phyloP scores from a whole-genome alignment of 345 rosid species.

The Angophora floribunda region DNA sequence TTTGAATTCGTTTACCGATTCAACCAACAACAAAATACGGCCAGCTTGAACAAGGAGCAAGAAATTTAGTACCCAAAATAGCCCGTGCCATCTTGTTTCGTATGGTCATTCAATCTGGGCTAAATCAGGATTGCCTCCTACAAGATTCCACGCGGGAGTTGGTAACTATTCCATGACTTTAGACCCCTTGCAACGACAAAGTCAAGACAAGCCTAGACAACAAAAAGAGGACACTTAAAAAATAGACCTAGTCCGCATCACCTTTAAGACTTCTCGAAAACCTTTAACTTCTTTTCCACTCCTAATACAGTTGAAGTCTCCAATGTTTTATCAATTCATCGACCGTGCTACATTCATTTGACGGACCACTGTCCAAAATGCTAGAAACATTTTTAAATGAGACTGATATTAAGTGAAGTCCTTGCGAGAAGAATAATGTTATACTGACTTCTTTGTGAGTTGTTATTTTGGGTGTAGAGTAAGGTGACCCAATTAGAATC shows the following conservation, averaged over 20 bases:
- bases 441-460: not conserved
- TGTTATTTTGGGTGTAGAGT: not conserved
- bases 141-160: not conserved
- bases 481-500: not conserved
- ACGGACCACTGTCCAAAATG: not conserved
- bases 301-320: not conserved
- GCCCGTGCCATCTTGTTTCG: not conserved
- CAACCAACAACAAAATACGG: not conserved
- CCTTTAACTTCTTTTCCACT: not conserved
- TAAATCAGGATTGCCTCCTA: not conserved
- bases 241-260: not conserved
- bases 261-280: not conserved
- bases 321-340: not conserved
- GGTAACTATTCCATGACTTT: not conserved
- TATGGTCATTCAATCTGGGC: not conserved
- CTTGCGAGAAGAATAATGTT: not conserved
- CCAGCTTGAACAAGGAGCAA: not conserved
- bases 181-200: not conserved
- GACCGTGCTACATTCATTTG: not conserved
- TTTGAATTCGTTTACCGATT: not conserved
- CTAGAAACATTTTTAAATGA: not conserved
- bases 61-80: not conserved
- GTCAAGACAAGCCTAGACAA: not conserved
- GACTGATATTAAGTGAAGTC: not conserved
- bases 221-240: not conserved